Evolutionary conservation across 2,329 filamentous ascomycete genomes (phyloP).

Genomic region (Tolypocladium capitatum): DNA sequence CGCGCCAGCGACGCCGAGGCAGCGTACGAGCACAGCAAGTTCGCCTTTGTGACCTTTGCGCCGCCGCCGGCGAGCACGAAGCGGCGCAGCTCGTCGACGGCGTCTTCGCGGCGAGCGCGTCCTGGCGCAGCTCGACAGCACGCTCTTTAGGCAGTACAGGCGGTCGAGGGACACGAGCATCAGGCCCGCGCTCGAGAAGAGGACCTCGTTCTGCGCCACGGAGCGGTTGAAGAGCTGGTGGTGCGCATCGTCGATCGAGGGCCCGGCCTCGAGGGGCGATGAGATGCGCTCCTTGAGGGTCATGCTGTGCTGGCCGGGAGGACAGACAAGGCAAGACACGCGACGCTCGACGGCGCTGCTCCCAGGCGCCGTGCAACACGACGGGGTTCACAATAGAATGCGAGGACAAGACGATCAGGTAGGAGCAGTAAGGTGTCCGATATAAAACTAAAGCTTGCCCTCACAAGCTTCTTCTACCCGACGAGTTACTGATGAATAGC

Average conservation of each 20-base stretch:
- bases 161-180: conserved; percentile 47
- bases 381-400: too few relatives aligned
- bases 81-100: conserved; percentile 49
- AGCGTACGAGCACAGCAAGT: conserved; percentile 42
- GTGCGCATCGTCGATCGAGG: conserved; percentile 43
- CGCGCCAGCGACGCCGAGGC: conserved; percentile 36
- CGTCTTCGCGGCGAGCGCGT: conserved; percentile 40
- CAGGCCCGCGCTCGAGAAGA: conserved; percentile 47
- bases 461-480: too few relatives aligned
- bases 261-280: conserved; percentile 48
- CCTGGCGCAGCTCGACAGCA: conserved; percentile 42
- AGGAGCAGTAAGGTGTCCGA: too few relatives aligned
- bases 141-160: conserved; percentile 50
- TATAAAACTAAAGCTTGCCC: too few relatives aligned
- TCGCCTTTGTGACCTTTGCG: conserved; percentile 32
- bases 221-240: conserved; percentile 43
- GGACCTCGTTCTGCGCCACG: conserved; percentile 43
- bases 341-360: neutral
- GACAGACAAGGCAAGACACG: too few relatives aligned
- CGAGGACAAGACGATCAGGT: too few relatives aligned
- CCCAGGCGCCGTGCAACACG: too few relatives aligned
- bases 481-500: too few relatives aligned
- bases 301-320: conserved; percentile 21
- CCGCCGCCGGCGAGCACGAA: conserved; percentile 42
- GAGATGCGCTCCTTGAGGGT: conserved; percentile 45